Conservation (phyloP, 768 basidiomycete genomes). For the Sporobolomyces roseus region DNA sequence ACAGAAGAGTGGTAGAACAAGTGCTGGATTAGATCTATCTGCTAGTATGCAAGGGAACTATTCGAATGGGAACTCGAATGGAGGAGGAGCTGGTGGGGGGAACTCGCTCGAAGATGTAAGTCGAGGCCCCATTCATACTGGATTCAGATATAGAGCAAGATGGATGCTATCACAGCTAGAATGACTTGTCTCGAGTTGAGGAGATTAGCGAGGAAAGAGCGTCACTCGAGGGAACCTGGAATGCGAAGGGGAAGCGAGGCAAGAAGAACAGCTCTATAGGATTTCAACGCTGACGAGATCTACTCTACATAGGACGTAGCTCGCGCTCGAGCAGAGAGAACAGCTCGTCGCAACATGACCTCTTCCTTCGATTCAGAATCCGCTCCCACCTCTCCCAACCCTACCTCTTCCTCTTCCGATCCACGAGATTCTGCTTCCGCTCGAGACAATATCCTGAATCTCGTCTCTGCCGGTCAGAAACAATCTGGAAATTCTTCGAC, state of each 20-base stretch:
- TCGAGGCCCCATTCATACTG: too few species aligned
- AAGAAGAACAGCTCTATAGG: not conserved
- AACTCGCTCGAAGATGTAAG: constrained; percentile 6
- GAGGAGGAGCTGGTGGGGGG: not conserved
- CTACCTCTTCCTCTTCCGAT: constrained; percentile 1
- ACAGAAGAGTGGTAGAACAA: not conserved
- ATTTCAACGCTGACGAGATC: not conserved
- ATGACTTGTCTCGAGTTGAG: too few species aligned
- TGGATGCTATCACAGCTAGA: too few species aligned
- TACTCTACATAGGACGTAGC: constrained; percentile 12
- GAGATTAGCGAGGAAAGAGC: too few species aligned
- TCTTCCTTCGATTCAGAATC: not conserved
- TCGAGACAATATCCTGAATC: constrained; percentile 32
- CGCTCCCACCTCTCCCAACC: not conserved
- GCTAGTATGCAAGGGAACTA: not conserved
- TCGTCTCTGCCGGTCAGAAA: constrained; percentile 14
- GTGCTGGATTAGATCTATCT: constrained; percentile 13
- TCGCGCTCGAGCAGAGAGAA: constrained; percentile 8
- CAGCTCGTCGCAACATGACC: constrained; percentile 7
- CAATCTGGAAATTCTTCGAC: not conserved
- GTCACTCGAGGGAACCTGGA: too few species aligned
- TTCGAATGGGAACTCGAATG: too few species aligned
- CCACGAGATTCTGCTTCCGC: constrained; percentile 25
- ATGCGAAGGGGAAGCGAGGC: too few species aligned
- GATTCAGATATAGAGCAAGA: too few species aligned